Base-by-base conservation (phyloP, 306 rosid species). In the Arachis hypogaea region DNA sequence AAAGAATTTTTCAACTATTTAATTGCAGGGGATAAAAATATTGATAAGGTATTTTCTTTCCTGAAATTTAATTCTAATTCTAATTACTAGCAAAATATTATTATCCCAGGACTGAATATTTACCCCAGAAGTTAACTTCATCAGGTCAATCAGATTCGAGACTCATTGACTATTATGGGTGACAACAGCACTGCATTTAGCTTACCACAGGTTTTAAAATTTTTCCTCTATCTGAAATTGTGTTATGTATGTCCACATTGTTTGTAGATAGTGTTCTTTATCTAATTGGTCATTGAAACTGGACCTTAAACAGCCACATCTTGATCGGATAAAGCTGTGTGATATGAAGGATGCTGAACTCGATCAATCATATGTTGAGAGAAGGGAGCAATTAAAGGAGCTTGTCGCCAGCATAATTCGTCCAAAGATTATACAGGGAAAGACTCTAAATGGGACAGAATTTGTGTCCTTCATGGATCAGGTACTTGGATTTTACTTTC, bases 371-470 rank as follows among this genome's bases (percentile, higher is more conserved):
- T 93, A 93, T 84, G 90, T 93, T 42, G 70, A 77, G 72, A 91
- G 72, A 82, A 88, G 97, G 82, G 96, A 93, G 67, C 78, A 85
- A 74, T 73, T 93, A 78, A 93, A 93, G 80, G 82, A 86, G 78
- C 80, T 93, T 79, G 97, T 93, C 72, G 71, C 90, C 51, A 84
- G 91, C 81, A 85, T 89, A 66, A 81, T 91, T 69, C 89, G 78
- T 82, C 98, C 98, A n/a, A 93, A 93, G 88, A 84, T 91, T 82
- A 97, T 91, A 76, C 96, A 81, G 78, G 92, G 98, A 18, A 91
- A 82, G 78, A 46, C 85, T 71, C 73, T 93, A 50, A 91, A 78
- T 16, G 98, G 98, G 72, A 91, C 79, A 81, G 91, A 93, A 76
- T 93, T 93, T 73, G 94, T 93, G 64, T 76, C 86, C 72, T 93